Evolutionary conservation across 176 grass and related monocot species (phyloP).

Genomic region (Coix lacrymajobi): DNA sequence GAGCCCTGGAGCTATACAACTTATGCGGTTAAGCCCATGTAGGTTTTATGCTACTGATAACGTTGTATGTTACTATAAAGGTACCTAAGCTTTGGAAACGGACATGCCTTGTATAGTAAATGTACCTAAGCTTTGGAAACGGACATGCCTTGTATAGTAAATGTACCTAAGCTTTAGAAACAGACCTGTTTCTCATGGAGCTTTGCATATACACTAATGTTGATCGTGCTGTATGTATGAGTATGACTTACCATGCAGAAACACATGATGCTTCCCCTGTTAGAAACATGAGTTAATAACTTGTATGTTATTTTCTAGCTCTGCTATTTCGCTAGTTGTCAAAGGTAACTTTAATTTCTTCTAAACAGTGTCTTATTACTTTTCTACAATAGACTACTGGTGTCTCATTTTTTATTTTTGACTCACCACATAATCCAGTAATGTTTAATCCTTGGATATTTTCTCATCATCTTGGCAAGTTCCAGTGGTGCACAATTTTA

Average conservation of each 20-base stretch:
- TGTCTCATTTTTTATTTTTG: background rate
- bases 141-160: background rate
- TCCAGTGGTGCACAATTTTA: background rate
- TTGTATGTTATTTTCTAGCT: background rate
- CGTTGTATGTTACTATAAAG: constrained; percentile 1
- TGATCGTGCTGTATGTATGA: background rate
- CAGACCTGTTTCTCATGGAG: background rate
- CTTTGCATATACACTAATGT: background rate
- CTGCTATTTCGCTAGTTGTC: background rate
- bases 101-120: background rate
- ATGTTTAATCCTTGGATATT: background rate
- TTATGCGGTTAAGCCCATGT: background rate
- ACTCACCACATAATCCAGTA: background rate
- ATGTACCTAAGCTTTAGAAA: background rate
- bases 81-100: background rate
- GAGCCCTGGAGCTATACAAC: background rate
- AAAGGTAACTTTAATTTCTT: background rate
- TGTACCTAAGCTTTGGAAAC: background rate
- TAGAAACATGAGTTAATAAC: background rate
- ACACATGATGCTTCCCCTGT: background rate
- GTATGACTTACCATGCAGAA: background rate
- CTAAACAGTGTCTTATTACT: background rate
- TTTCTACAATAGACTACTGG: background rate
- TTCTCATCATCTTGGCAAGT: background rate
- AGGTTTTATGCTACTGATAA: background rate